Conservation (phyloP, 2,329 filamentous ascomycete genomes). For the Colletotrichum orbiculare region DNA sequence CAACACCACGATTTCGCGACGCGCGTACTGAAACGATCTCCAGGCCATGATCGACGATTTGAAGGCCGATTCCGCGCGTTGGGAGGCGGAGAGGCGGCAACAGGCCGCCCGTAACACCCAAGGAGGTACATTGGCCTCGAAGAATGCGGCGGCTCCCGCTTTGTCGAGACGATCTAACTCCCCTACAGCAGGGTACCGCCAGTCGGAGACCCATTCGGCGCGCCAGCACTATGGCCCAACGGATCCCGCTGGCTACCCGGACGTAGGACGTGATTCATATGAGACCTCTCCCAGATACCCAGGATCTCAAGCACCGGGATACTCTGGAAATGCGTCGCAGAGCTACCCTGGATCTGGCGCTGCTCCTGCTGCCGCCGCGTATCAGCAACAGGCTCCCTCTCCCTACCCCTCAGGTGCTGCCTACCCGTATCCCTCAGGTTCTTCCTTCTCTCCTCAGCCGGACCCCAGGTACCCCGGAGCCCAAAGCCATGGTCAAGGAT, state of each 20-base stretch:
- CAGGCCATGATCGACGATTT: conserved; percentile 73
- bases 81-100: conserved; percentile 69
- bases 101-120: conserved; percentile 63
- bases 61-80: conserved; percentile 70
- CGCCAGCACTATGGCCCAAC: conserved; percentile 60
- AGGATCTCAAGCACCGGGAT: conserved; percentile 61
- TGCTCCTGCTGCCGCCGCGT: conserved; percentile 9
- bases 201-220: conserved; percentile 60
- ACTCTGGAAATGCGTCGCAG: conserved; percentile 56
- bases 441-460: conserved; percentile 34
- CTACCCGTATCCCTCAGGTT: conserved; percentile 37
- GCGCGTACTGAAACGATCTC: conserved; percentile 10
- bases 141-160: conserved; percentile 56
- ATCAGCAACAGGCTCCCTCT: conserved; percentile 34
- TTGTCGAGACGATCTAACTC: conserved; percentile 69
- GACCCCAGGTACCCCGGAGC: conserved; percentile 37
- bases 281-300: conserved; percentile 61
- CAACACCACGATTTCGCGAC: neutral
- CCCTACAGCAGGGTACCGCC: conserved; percentile 67
- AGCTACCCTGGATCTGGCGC: conserved; percentile 26
- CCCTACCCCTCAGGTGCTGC: conserved; percentile 32
- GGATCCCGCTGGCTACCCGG: conserved; percentile 42
- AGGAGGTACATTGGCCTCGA: conserved; percentile 69
- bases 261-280: conserved; percentile 52
- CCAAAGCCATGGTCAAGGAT: conserved; percentile 29